Percentiles rank a stretch among this genome's conserved stretches.
phyloP scores from a whole-genome alignment of 768 basidiomycete genomes.

The Sutorius australiensis region DNA sequence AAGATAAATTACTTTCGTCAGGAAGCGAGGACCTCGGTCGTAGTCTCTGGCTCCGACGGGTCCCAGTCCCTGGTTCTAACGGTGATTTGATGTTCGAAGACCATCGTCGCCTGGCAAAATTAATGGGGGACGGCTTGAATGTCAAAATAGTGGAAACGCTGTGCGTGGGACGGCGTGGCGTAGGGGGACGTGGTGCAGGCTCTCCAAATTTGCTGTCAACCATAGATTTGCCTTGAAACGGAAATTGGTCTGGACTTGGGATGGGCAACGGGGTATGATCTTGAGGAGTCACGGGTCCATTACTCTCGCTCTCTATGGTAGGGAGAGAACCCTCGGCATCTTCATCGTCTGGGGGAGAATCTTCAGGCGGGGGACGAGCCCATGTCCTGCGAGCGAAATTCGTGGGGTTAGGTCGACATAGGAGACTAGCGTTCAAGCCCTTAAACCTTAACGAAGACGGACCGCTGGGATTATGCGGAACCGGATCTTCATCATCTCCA shows the following conservation, averaged over 20 bases:
- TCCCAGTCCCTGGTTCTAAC: conserved; percentile 32
- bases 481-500: conserved; percentile 26
- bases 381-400: conserved; percentile 57
- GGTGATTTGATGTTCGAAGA: conserved; percentile 39
- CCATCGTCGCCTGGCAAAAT: conserved; percentile 63
- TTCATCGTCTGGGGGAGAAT: conserved; percentile 32
- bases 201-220: conserved; percentile 22
- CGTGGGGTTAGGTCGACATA: conserved; percentile 58
- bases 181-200: conserved; percentile 20
- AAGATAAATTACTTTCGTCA: conserved; percentile 31
- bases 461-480: conserved; percentile 24
- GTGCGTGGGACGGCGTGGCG: conserved; percentile 19
- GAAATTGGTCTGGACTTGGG: conserved; percentile 30
- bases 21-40: conserved; percentile 29
- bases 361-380: conserved; percentile 41
- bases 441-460: conserved; percentile 29
- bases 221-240: conserved; percentile 17
- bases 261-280: conserved; percentile 44
- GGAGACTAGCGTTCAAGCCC: conserved; percentile 42
- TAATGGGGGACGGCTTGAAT: conserved; percentile 60
- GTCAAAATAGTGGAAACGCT: conserved; percentile 42
- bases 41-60: conserved; percentile 34
- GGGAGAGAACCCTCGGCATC: conserved; percentile 32
- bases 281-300: conserved; percentile 55
- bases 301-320: conserved; percentile 45